Evolutionary conservation across 805 yeast species (phyloP).

Genomic region (Phaffomyces antillensis): DNA sequence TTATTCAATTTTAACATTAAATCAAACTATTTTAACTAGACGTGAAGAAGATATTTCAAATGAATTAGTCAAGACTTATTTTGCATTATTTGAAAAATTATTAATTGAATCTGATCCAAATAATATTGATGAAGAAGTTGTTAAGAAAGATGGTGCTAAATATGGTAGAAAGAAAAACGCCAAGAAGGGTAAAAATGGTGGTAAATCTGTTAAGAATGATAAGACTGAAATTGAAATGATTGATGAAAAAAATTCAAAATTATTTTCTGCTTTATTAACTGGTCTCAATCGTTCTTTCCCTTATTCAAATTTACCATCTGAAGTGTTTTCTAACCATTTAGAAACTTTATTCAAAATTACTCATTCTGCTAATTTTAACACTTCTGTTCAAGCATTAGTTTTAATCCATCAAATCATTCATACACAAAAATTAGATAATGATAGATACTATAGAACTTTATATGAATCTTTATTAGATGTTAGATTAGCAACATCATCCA

Average conservation of each 20-base stretch:
- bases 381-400: slow-evolving; percentile 86
- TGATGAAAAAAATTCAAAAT: slow-evolving; percentile 76
- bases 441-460: slow-evolving; percentile 77
- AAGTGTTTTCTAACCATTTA: slow-evolving; percentile 66
- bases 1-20: slow-evolving; percentile 80
- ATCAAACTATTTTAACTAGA: slow-evolving; percentile 84
- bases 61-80: slow-evolving; percentile 72
- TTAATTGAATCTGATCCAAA: slow-evolving; percentile 58
- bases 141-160: slow-evolving; percentile 34
- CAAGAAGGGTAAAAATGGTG: slow-evolving; percentile 85
- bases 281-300: slow-evolving; percentile 97
- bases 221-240: slow-evolving; percentile 56
- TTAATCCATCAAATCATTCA: slow-evolving; percentile 74
- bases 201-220: slow-evolving; percentile 61
- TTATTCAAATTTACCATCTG: slow-evolving; percentile 67
- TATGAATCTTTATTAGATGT: slow-evolving; percentile 87
- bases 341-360: slow-evolving; percentile 84
- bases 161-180: slow-evolving; percentile 66
- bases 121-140: slow-evolving; percentile 35
- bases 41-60: slow-evolving; percentile 80
- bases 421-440: slow-evolving; percentile 47
- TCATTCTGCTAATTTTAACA: slow-evolving; percentile 89
- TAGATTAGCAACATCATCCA: slow-evolving; percentile 77
- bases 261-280: slow-evolving; percentile 85
- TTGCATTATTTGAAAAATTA: slow-evolving; percentile 77